phyloP scores from a whole-genome alignment of 1,284 basidiomycete genomes.

The Tylopilus sp. region DNA sequence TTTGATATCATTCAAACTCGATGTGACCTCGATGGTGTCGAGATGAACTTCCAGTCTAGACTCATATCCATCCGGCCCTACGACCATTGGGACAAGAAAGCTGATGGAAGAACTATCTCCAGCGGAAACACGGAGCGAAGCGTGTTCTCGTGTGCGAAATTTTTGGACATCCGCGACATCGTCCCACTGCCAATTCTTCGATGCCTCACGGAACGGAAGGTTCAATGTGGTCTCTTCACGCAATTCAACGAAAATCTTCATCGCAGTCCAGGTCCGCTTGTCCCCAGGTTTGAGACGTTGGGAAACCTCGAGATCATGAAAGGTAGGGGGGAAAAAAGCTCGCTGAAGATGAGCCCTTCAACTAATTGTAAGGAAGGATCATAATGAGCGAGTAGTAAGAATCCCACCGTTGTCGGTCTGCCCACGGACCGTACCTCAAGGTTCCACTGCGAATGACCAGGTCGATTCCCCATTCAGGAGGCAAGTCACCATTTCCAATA shows the following conservation, averaged over 20 bases:
- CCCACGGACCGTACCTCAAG: constrained; percentile 89
- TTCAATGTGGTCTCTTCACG: constrained; percentile 72
- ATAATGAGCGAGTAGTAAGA: background rate
- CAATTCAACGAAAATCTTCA: constrained; percentile 79
- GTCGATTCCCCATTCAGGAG: constrained; percentile 93
- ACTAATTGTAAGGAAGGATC: constrained; percentile 2
- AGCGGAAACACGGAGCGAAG: constrained; percentile 70
- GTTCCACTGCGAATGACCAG: constrained; percentile 71
- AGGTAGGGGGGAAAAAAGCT: constrained; percentile 78
- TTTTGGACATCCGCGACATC: constrained; percentile 47
- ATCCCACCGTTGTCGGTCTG: constrained; percentile 79
- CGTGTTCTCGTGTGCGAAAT: constrained; percentile 57
- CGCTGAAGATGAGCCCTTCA: constrained; percentile 70
- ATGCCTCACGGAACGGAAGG: constrained; percentile 83
- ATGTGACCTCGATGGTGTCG: constrained; percentile 73
- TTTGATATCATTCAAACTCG: constrained; percentile 83
- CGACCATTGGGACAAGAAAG: constrained; percentile 80
- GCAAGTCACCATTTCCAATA: constrained; percentile 79
- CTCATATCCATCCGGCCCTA: constrained; percentile 69
- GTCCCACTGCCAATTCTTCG: constrained; percentile 91
- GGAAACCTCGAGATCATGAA: constrained; percentile 59
- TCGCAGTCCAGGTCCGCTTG: constrained; percentile 71
- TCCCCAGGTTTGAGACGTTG: constrained; percentile 68
- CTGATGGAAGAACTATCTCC: constrained; percentile 81
- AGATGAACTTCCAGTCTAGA: constrained; percentile 77